These are phyloP conservation scores for Hypseocharis bilobata DNA, from an alignment of 441 rosid species.

Conservation along the genomic window DNA sequence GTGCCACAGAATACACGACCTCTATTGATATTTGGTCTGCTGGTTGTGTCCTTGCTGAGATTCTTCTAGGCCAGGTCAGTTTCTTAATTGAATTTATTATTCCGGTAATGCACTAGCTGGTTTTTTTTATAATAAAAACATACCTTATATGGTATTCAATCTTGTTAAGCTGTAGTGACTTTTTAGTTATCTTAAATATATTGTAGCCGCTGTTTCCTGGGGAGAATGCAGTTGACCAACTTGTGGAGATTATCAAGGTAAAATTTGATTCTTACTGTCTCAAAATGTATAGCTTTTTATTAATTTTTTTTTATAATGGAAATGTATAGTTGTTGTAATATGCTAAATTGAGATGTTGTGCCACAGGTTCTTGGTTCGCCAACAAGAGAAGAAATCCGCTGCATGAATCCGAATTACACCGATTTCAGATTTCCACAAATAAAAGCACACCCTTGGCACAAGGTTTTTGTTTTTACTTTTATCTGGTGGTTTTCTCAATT, in stretches of 20 bases:
- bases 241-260: slow-evolving; percentile 94
- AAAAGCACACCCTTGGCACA: slow-evolving; percentile 98
- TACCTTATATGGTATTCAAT: not conserved
- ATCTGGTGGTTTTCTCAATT: not conserved
- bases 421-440: slow-evolving; percentile 96
- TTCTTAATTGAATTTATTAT: slow-evolving; percentile 3
- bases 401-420: slow-evolving; percentile 93
- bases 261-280: not conserved
- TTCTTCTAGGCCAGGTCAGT: slow-evolving; percentile 85
- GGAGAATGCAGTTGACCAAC: slow-evolving; percentile 95
- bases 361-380: slow-evolving; percentile 94
- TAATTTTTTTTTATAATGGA: not conserved
- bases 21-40: slow-evolving; percentile 99
- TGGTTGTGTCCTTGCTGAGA: slow-evolving; percentile 98
- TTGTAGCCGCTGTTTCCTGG: slow-evolving; percentile 88
- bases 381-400: slow-evolving; percentile 90
- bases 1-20: slow-evolving; percentile 92
- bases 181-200: not conserved
- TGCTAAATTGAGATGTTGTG: slow-evolving; percentile 10
- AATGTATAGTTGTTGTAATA: slow-evolving; percentile 4
- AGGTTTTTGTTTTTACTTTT: slow-evolving; percentile 37
- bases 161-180: not conserved
- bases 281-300: not conserved
- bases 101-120: not conserved
- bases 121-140: not conserved